Base-by-base conservation (phyloP, 495 filamentous ascomycete genomes). In the Talaromyces borbonicus region DNA sequence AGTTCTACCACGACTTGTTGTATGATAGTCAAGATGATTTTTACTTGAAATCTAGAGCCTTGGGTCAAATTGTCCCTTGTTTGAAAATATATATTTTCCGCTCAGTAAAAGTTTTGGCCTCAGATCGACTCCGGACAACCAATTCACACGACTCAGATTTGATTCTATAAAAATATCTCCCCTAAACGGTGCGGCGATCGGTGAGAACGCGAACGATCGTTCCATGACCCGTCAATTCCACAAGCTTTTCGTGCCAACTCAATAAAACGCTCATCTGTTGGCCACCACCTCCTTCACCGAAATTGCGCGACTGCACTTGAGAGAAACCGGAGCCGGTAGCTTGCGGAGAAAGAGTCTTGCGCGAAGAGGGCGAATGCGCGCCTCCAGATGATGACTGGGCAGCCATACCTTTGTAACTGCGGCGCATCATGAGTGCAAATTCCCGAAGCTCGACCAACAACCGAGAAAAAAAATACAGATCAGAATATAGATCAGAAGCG, bases 221-320 rank as follows among this genome's bases (percentile, higher is more conserved):
- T 14, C 89, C 90, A 53, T 84, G 72, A 29, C 90, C 90, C 15
- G 86, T 81, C 53, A 96, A 77, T 54, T 95, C 89, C 2, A 95
- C 87, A 36, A 93, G 69, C 74, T 93, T 95, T 74, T 96, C 89
- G 57, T 95, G 89, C 89, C 89, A 96, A 58, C 84, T 93, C 52
- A 96, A 66, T 56, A 96, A 57, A 35, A 96, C 89, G 52, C 89
- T 94, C 89, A 94, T 94, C 36, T 82, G 84, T 53, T 86, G 79
- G 38, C 87, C 85, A 52, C 84, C 83, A 47, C 83, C 83, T 48
- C 90, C 86, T 52, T 78, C 80, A 15, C 75, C 77, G 15, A 81
- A 72, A 31, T 81, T 78, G 30, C 87, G 71, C 11, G 68, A 68
- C 45, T 83, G 79, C 51, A 90, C 76, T 64, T 95, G 89, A 52